Evolutionary conservation across 2,329 filamentous ascomycete genomes (phyloP), one percentile per base, ranked within the genome.

Genomic region (Dendryphion nanum): DNA sequence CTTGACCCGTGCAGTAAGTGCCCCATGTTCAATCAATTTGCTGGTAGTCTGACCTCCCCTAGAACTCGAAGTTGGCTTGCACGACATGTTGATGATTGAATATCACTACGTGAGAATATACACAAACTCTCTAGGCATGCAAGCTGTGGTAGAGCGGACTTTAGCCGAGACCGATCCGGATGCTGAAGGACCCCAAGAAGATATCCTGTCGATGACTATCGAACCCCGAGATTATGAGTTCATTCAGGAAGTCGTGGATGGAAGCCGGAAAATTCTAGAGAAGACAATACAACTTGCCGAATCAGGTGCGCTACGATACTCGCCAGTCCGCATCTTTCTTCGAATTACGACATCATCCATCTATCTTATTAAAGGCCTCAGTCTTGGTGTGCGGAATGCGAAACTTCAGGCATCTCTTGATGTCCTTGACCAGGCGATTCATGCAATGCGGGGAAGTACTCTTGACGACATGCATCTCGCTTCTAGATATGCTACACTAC

Each of bases 71-170:
- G 55, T 59, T 5, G 59, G 60, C 1, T 45, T 74, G 10, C 71
- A 70, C 35, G 71, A 74, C 29, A 71, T 74, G 43, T 61, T 79
- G 0, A 71, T 71, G 12, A 77, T 79, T 13, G 76, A 79, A 41
- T 79, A 69, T 32, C 64, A 71, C 20, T 70, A 70, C 33, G 60
- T 69, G 2, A 53, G 67, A 2, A 65, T 69, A 13, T 71, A 69
- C 37, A 67, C 66, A 26, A 72, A 72, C 32, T 70, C 68, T 0
- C 66, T 79, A 5, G 75, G 75, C 3, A 74, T 79, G 58, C 76
- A 79, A 53, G 76, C 76, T 2, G 71, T 79, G 3, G 74, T 78
- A 3, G 76, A 79, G 41, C 71, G 75, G n/a, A 71, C 69, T 1
- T 59, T 75, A n/a, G 59, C 61, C 5, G 61, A 66, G 35, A 57